Base-by-base conservation (phyloP, 306 rosid genomes). In the Alnus rubra region DNA sequence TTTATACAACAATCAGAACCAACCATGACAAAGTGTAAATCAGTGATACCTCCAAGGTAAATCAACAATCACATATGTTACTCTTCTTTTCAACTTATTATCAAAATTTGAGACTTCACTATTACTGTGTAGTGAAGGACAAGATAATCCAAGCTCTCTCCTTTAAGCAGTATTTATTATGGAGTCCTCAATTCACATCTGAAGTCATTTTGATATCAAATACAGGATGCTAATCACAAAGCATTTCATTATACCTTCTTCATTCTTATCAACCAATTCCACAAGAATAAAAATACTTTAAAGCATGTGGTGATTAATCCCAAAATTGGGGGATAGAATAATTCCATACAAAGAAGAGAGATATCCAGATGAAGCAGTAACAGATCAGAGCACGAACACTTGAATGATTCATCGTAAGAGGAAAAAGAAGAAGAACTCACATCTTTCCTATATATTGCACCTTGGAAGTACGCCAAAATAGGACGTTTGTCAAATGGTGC, bases 371-470 rank as follows among this genome's bases (percentile, higher is more conserved):
- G 67, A 70, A 71, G 60, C 72, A 23, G 15, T 33, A 69, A 11
- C 5, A 45, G 33, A 73, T 7, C 67, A 23, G 39, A 39, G 31
- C n/a, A 69, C 12, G 56, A 56, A 28, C 23, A 37, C 28, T 59
- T 39, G 49, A 63, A 78, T 16, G 77, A 53, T 33, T 56, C 30
- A 53, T 23, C 14, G 18, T 8, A 72, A 48, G 45, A 85, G 69
- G 76, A 68, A 82, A 77, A 54, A 74, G 47, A 5, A 74, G 79
- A 37, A 28, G 45, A 80, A 89, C 99, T 90, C 84, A 95, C 99
- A 88, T 92, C 98, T 88, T 95, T 95, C 79, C 99, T 87, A 86
- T 93, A 93, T 78, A 95, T 93, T 54, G 95, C 98, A 49, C 99
- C 99, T 75, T 88, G 94, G 82, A 95, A 95, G 81, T 90, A 93